Evolutionary conservation across 2,329 filamentous ascomycete genomes (phyloP).

Genomic region (Dactylellina drechsleri): DNA sequence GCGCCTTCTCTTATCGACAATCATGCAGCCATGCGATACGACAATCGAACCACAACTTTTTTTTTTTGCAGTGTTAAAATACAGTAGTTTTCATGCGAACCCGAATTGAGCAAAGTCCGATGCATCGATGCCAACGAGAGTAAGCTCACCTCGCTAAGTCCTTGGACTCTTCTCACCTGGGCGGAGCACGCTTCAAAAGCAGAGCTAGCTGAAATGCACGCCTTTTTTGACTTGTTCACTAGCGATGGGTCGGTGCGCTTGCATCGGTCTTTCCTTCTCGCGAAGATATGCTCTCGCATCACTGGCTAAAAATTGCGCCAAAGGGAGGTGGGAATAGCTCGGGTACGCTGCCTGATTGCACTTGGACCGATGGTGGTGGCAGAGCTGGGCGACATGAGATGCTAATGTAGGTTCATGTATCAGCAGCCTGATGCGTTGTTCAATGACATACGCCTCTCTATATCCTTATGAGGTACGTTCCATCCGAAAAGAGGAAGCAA

Average conservation of each 20-base stretch:
- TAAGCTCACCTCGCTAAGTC: not conserved
- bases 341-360: slow-evolving; percentile 35
- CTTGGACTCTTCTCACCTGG: slow-evolving; percentile 9
- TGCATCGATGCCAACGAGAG: slow-evolving; percentile 18
- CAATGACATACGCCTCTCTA: slow-evolving; percentile 46
- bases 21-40: slow-evolving; percentile 54
- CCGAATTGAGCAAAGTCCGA: slow-evolving; percentile 10
- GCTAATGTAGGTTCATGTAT: not conserved
- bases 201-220: slow-evolving; percentile 16
- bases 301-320: slow-evolving; percentile 31
- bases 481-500: slow-evolving; percentile 51
- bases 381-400: slow-evolving; percentile 15
- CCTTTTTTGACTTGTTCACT: slow-evolving; percentile 15
- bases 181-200: slow-evolving; percentile 16
- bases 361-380: slow-evolving; percentile 19
- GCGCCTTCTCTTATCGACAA: slow-evolving; percentile 53
- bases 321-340: slow-evolving; percentile 17
- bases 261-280: slow-evolving; percentile 41
- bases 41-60: slow-evolving; percentile 46
- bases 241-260: slow-evolving; percentile 4
- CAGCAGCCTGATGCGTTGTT: slow-evolving; percentile 52
- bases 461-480: slow-evolving; percentile 47
- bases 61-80: slow-evolving; percentile 20
- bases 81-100: slow-evolving; percentile 30
- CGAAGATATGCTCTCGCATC: slow-evolving; percentile 18